Evolutionary conservation across 2,329 filamentous ascomycete species (phyloP), one percentile per base, ranked within the genome.

Genomic region (Clonostachys rhizophaga): DNA sequence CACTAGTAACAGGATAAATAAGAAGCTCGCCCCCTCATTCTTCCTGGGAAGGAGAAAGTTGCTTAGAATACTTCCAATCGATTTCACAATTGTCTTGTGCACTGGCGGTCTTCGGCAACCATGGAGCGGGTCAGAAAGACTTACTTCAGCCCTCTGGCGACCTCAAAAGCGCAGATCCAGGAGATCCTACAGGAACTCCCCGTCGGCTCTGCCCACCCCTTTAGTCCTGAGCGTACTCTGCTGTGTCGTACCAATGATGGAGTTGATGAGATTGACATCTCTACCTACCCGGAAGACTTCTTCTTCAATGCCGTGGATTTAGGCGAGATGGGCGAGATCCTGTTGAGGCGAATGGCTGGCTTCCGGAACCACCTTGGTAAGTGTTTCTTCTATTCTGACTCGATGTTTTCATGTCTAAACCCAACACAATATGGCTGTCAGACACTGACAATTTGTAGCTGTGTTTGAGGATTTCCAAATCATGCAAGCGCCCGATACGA

Each of bases 281-380:
- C 49, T 34, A 34, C 37, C 9, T 47, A 53, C 42, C 36, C 44
- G 9, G 47, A 51, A 36, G 46, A 52, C 13, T 54, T 35, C 42
- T 53, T 52, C 40, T 54, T 47, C 44, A 54, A 54, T 51, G 52
- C 50, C 5, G 52, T 54, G 1, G 52, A 54, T 35, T 47, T 54
- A 17, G 52, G 50, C 10, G 50, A 52, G 42, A 54, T 54, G 50
- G 52, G 52, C 4, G 49, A 54, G 42, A 46, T 47, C 30, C 50
- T 54, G 16, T 43, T 51, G 37, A 41, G 49, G 11, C 48, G 51
- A 45, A 53, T 53, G 51, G 44, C 34, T 16, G 44, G 43, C 35
- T 54, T 50, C 44, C 13, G 39, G 5, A 20, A n/a, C 4, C 36
- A 49, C 33, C 24, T 49, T 4, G 37, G 49, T 51, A 34, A 7